Percentiles rank a stretch among this genome's conserved stretches.
phyloP scores from a whole-genome alignment of 495 filamentous ascomycete genomes.

The Hypoxylon fragiforme region DNA sequence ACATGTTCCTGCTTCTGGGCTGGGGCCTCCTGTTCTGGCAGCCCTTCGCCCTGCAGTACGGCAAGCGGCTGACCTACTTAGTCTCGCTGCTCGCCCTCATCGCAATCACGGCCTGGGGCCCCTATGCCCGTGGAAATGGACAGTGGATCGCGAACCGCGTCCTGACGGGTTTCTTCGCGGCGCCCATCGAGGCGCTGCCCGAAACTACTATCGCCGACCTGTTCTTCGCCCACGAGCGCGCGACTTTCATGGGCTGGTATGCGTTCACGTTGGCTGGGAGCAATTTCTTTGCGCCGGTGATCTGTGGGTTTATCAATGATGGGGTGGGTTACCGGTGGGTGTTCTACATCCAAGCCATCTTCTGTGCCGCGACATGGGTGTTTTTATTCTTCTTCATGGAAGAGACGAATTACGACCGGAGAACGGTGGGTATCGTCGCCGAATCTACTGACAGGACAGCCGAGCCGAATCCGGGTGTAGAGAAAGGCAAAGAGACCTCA shows the following conservation, averaged over 20 bases:
- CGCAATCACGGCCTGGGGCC: slow-evolving; percentile 50
- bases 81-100: slow-evolving; percentile 56
- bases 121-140: slow-evolving; percentile 54
- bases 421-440: slow-evolving; percentile 33
- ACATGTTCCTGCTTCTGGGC: slow-evolving; percentile 64
- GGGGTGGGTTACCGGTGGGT: slow-evolving; percentile 67
- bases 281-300: slow-evolving; percentile 66
- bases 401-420: slow-evolving; percentile 65
- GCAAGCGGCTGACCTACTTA: slow-evolving; percentile 66
- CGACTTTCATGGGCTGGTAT: slow-evolving; percentile 67
- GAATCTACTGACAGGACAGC: slow-evolving; percentile 12
- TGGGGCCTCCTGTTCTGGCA: slow-evolving; percentile 73
- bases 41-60: slow-evolving; percentile 66
- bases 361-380: slow-evolving; percentile 55
- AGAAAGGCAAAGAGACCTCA: slow-evolving; percentile 21
- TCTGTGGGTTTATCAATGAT: slow-evolving; percentile 69
- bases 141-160: slow-evolving; percentile 68
- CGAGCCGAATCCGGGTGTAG: slow-evolving; percentile 10
- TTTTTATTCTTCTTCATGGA: slow-evolving; percentile 72
- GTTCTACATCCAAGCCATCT: slow-evolving; percentile 67
- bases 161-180: slow-evolving; percentile 65
- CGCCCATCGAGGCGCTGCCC: slow-evolving; percentile 65
- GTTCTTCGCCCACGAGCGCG: slow-evolving; percentile 69
- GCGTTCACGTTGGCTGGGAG: slow-evolving; percentile 64
- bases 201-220: slow-evolving; percentile 66